A percentile compares a stretch with the other conserved stretches of the same genome.
phyloP scores from a whole-genome alignment of 768 basidiomycete species.

The Podaxis mareebaensis region DNA sequence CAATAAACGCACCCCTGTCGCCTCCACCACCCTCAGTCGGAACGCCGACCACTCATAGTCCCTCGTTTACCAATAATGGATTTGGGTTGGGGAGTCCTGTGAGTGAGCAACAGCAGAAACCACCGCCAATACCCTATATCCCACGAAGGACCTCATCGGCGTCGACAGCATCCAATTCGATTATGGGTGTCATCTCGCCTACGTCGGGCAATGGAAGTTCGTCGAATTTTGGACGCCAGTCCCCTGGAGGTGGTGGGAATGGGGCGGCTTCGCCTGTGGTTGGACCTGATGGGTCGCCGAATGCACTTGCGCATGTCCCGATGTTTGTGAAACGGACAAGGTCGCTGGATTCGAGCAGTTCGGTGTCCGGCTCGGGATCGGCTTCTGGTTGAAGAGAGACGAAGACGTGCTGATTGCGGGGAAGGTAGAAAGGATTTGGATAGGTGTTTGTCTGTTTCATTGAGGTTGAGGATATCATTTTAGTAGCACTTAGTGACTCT shows the following conservation, averaged over 20 bases:
- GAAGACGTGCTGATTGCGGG: not conserved
- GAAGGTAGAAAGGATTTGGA: not conserved
- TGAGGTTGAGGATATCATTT: not conserved
- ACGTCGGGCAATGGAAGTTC: constrained; percentile 12
- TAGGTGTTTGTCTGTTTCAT: not conserved
- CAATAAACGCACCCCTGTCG: constrained; percentile 16
- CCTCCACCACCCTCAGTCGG: constrained; percentile 30
- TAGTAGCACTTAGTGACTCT: not conserved
- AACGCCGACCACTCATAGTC: constrained; percentile 10
- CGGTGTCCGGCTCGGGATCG: not conserved
- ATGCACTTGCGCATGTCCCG: constrained; percentile 14
- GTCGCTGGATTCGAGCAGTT: not conserved
- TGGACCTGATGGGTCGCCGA: constrained; percentile 4
- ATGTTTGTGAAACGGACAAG: constrained; percentile 11
- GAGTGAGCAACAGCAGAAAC: constrained; percentile 31
- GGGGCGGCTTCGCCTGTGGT: not conserved
- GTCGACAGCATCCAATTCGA: constrained; percentile 26
- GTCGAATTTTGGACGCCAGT: not conserved
- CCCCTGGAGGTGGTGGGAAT: not conserved
- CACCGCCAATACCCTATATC: constrained; percentile 59
- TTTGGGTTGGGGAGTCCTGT: constrained; percentile 9
- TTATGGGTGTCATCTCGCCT: constrained; percentile 41
- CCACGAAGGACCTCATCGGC: constrained; percentile 56
- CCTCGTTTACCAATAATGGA: not conserved
- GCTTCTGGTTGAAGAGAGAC: not conserved